Evolutionary conservation across 164 flowering plant species (phyloP).

Genomic region (Berberis vulgaris): DNA sequence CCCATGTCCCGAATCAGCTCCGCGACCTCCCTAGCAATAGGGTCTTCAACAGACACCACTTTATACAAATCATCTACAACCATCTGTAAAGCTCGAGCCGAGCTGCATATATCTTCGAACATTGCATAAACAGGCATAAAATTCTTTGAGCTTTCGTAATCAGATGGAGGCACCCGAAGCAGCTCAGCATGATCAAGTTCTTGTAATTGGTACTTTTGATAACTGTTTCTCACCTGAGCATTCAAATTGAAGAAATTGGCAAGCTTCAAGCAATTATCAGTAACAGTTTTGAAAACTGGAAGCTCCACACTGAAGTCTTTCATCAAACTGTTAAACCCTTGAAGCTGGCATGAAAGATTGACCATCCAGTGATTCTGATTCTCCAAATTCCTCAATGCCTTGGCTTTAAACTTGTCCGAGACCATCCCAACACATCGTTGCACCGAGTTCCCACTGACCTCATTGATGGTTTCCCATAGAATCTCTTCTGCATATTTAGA

Average conservation of each 20-base stretch:
- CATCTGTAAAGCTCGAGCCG: conserved; percentile 56
- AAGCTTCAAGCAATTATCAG: conserved; percentile 53
- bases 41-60: conserved; percentile 57
- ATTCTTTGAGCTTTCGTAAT: conserved; percentile 18
- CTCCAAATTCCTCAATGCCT: conserved; percentile 78
- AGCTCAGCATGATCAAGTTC: conserved; percentile 53
- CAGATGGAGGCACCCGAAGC: conserved; percentile 40
- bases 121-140: conserved; percentile 33
- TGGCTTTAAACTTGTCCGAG: conserved; percentile 64
- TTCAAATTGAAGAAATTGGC: conserved; percentile 55
- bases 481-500: conserved; percentile 82
- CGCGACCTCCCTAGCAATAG: conserved; percentile 48
- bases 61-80: conserved; percentile 68
- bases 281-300: conserved; percentile 46
- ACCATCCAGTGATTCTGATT: conserved; percentile 86
- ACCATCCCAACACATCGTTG: conserved; percentile 81
- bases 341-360: conserved; percentile 74
- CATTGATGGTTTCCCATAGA: conserved; percentile 58
- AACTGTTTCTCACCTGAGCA: conserved; percentile 42
- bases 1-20: conserved; percentile 60
- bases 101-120: conserved; percentile 58
- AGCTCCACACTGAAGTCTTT: conserved; percentile 72
- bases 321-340: conserved; percentile 61
- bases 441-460: conserved; percentile 43
- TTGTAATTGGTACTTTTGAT: conserved; percentile 63